phyloP scores from a whole-genome alignment of 306 rosid species.

The Echinosophora koreensis region DNA sequence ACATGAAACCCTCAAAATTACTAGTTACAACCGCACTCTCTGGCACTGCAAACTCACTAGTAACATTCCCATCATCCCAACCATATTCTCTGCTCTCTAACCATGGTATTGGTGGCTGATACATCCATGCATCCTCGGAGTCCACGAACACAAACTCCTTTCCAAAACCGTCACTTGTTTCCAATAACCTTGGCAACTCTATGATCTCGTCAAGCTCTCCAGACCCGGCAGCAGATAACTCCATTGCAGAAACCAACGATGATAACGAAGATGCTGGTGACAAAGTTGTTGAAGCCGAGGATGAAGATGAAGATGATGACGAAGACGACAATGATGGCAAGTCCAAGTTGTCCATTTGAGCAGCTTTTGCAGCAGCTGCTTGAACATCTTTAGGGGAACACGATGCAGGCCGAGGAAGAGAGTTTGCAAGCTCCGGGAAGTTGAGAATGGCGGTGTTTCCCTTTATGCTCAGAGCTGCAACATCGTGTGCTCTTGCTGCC shows the following conservation, averaged over 20 bases:
- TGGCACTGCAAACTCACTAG: slow-evolving; percentile 38
- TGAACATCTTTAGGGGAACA: slow-evolving; percentile 79
- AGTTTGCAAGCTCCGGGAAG: slow-evolving; percentile 71
- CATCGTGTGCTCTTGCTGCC: slow-evolving; percentile 87
- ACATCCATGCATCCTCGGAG: slow-evolving; percentile 67
- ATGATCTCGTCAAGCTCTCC: slow-evolving; percentile 82
- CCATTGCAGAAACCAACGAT: slow-evolving; percentile 48
- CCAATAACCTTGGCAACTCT: slow-evolving; percentile 67
- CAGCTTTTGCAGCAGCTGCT: slow-evolving; percentile 84
- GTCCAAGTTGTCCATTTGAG: slow-evolving; percentile 66
- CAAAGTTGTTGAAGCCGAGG: not conserved
- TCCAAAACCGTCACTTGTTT: slow-evolving; percentile 40
- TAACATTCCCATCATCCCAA: slow-evolving; percentile 22
- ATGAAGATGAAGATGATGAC: slow-evolving; percentile 33
- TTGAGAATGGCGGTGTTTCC: slow-evolving; percentile 80
- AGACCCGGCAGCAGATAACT: slow-evolving; percentile 46
- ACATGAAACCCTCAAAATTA: slow-evolving; percentile 56
- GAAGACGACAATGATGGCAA: slow-evolving; percentile 10
- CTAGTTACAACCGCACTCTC: slow-evolving; percentile 13
- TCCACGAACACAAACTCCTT: slow-evolving; percentile 72
- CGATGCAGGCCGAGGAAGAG: slow-evolving; percentile 80
- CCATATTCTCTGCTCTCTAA: slow-evolving; percentile 45
- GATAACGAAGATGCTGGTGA: slow-evolving; percentile 39
- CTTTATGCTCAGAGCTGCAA: slow-evolving; percentile 79
- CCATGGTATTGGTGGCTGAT: slow-evolving; percentile 65